These are phyloP conservation scores for Diatrype stigma DNA, from an alignment of 2,329 filamentous ascomycete genomes.

Conservation along the genomic window DNA sequence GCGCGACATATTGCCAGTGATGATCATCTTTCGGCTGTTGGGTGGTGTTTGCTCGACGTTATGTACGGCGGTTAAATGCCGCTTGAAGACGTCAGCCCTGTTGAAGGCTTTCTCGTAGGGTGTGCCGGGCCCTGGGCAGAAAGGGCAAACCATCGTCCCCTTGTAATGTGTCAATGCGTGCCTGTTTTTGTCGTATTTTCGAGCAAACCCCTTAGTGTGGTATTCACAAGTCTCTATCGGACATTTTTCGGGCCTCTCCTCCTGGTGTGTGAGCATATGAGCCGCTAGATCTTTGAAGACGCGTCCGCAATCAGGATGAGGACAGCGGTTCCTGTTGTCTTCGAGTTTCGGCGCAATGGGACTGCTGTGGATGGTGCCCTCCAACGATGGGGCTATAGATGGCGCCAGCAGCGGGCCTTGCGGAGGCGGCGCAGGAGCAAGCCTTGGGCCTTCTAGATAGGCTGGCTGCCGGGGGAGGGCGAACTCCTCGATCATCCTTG, in stretches of 20 bases:
- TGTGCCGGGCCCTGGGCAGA: slow-evolving; percentile 85
- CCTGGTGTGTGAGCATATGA: slow-evolving; percentile 91
- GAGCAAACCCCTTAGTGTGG: slow-evolving; percentile 84
- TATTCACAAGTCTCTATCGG: slow-evolving; percentile 91
- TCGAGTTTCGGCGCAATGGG: slow-evolving; percentile 27
- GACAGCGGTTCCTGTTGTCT: slow-evolving; percentile 54
- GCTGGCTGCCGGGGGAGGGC: slow-evolving; percentile 24
- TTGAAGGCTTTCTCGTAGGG: slow-evolving; percentile 94
- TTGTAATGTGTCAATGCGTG: slow-evolving; percentile 96
- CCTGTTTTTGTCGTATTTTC: slow-evolving; percentile 95
- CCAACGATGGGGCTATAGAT: slow-evolving; percentile 27
- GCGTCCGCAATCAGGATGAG: slow-evolving; percentile 77
- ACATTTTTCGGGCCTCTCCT: slow-evolving; percentile 88
- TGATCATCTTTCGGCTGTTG: slow-evolving; percentile 73
- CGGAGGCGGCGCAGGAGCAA: slow-evolving; percentile 27
- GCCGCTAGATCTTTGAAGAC: slow-evolving; percentile 89
- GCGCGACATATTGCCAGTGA: slow-evolving; percentile 25
- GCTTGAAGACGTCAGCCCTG: slow-evolving; percentile 92
- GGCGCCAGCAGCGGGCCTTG: slow-evolving; percentile 27
- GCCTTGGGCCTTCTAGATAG: slow-evolving; percentile 27
- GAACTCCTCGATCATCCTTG: slow-evolving; percentile 47
- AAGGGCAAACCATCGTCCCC: slow-evolving; percentile 94
- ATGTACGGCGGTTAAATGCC: slow-evolving; percentile 85
- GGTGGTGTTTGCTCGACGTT: slow-evolving; percentile 89
- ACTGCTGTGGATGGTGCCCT: slow-evolving; percentile 29